Percentiles rank a stretch among this genome's conserved stretches.
These are phyloP conservation scores for Tetrahymena malaccensis DNA, from an alignment of 73 alveolate genomes.

Conservation along the genomic window DNA sequence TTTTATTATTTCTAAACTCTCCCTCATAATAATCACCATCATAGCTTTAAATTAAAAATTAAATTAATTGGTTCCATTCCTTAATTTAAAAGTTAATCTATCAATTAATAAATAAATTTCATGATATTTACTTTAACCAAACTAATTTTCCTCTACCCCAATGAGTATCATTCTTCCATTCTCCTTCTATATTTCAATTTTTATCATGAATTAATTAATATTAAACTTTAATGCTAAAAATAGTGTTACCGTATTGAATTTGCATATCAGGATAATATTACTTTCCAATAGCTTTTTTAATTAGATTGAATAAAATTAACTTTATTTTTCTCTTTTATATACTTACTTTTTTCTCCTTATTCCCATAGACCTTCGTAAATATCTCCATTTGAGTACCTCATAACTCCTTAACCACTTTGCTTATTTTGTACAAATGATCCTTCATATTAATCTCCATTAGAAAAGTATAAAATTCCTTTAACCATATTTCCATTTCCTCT, in stretches of 20 bases:
- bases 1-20: neutral
- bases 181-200: neutral
- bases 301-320: neutral
- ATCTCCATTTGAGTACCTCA: constrained; percentile 86
- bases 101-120: too few relatives aligned
- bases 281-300: neutral
- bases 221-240: too few relatives aligned
- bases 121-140: neutral
- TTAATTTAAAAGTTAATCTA: too few relatives aligned
- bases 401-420: constrained; percentile 84
- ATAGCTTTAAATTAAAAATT: neutral
- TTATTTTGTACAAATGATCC: constrained; percentile 85
- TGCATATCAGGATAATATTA: neutral
- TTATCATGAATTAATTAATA: neutral
- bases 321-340: neutral
- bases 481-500: constrained; percentile 24
- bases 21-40: neutral
- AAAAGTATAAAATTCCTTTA: constrained; percentile 76
- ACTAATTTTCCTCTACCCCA: neutral
- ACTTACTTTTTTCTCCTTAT: neutral
- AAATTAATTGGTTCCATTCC: too few relatives aligned
- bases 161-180: neutral
- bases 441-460: constrained; percentile 87
- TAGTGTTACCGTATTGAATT: neutral
- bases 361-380: constrained; percentile 60